Evolutionary conservation across 2,329 filamentous ascomycete species (phyloP), one percentile per base, ranked within the genome.

Genomic region (Calonectria pseudoturangicola): DNA sequence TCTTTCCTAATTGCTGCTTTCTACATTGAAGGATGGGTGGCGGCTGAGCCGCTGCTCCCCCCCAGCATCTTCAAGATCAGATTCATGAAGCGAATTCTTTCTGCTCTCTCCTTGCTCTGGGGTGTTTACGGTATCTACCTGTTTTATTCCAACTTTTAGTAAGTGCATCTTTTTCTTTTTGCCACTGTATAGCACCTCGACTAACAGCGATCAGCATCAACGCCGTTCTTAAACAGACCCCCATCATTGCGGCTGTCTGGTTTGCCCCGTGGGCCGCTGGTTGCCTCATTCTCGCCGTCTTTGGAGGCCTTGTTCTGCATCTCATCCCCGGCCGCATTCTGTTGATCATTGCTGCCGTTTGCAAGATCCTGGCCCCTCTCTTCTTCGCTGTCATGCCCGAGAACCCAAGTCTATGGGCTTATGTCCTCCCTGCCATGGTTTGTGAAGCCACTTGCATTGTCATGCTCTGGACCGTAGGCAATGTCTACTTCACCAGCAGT

Each of bases 21-120:
- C 21, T 94, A 93, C 73, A 86, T 94, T 15, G 92, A 95, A 83
- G 89, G 89, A 1, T 91, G 89, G 88, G 85, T 93, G 1, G 90
- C 91, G 2, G 82, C 85, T 15, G 85, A 89, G 51, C 93, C 93
- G 0, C 83, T 94, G 2, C 84, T 94, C 0, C 93, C 93, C 0
- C 85, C 87, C 0, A 90, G 91, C 30, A 85, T 94, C 51, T 94
- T 94, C 82, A 83, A 85, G 25, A 88, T 92, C 25, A 89, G 88
- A 67, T 89, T 88, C 36, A 92, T 94, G 88, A 88, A 86, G 66
- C 85, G 89, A 3, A 85, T 93, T 41, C 83, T 88, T 9, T 73
- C 89, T 5, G 87, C 88, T 2, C 84, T 93, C 13, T 85, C 92
- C 68, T 87, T 82, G 16, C 78, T 77, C 1, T 83, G 79, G 78